These are phyloP conservation scores for Durotheca rogersii DNA, from an alignment of 495 filamentous ascomycete species.

Conservation along the genomic window DNA sequence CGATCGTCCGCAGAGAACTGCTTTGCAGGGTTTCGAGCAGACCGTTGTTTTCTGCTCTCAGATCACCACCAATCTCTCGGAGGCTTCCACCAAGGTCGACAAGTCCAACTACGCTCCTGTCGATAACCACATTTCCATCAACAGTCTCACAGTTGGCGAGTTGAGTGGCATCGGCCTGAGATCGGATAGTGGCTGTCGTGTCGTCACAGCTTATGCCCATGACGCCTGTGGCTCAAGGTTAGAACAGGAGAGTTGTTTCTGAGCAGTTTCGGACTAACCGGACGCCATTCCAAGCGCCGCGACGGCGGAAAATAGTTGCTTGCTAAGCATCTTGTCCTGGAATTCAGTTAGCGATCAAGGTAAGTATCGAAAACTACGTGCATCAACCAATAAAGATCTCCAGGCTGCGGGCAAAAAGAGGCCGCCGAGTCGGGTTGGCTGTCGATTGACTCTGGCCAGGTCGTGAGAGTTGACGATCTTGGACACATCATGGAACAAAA, in stretches of 20 bases:
- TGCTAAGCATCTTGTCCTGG: slow-evolving; percentile 67
- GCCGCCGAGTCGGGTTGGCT: too few relatives aligned
- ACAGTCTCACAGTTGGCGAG: slow-evolving; percentile 67
- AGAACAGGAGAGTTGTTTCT: too few relatives aligned
- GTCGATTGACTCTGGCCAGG: too few relatives aligned
- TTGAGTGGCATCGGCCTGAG: slow-evolving; percentile 68
- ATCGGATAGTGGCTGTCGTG: slow-evolving; percentile 60
- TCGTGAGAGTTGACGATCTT: too few relatives aligned
- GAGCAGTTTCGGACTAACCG: slow-evolving; percentile 58
- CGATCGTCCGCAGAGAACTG: slow-evolving; percentile 47
- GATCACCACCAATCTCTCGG: slow-evolving; percentile 64
- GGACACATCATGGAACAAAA: too few relatives aligned
- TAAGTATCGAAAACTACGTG: not conserved
- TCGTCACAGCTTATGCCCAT: slow-evolving; percentile 46
- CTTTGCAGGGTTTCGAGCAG: slow-evolving; percentile 59
- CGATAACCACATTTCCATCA: slow-evolving; percentile 69
- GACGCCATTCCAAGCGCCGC: slow-evolving; percentile 60
- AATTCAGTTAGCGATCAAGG: slow-evolving; percentile 22
- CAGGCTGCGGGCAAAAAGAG: too few relatives aligned
- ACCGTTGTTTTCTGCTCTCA: slow-evolving; percentile 60
- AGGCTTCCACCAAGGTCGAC: slow-evolving; percentile 58
- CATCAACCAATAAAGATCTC: slow-evolving; percentile 1
- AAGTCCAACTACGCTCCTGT: slow-evolving; percentile 47
- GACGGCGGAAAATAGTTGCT: slow-evolving; percentile 71
- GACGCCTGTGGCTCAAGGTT: slow-evolving; percentile 7